Base-by-base conservation (phyloP, 441 rosid genomes). In the Populus hybrid region DNA sequence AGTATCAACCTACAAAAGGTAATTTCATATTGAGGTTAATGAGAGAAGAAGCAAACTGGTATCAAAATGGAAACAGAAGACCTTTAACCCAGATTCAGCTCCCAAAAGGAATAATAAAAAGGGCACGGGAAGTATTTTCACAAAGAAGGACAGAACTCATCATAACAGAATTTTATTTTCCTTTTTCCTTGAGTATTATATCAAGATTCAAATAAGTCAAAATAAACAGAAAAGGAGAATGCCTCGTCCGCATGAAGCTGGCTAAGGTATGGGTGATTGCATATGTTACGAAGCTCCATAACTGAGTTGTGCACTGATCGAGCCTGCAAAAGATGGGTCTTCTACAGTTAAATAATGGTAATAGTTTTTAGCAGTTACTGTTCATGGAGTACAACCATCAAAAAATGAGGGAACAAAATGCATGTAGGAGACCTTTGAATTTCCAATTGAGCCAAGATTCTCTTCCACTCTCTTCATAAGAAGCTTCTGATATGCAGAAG, bases 211-310 rank as follows among this genome's bases (percentile, higher is more conserved):
- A 76, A 77, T 50, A 67, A 65, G 69, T 36, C 81, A 34, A 34
- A 59, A 69, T 69, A 38, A 72, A 63, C 71, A 70, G 76, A 72
- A 46, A 84, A 83, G 83, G 74, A 40, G n/a, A 80, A 84, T 87
- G 85, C 99, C 98, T 95, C 98, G 24, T 95, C 99, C 63, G 89
- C 83, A 76, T 95, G 99, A 86, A 95, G 97, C 85, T 95, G 99
- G 88, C 99, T 95, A 82, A 95, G 87, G 86, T 95, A 95, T 23
- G 99, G 99, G 84, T 95, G 99, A 84, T 95, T 95, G 89, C 99
- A 95, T 80, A 95, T 95, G 84, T 95, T 95, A 32, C 99, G 93
- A 38, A 93, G 97, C 90, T 95, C 99, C 97, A 95, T 95, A 70
- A 95, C 99, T 36, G 99, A 88, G 84, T 95, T 95, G 87, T 95